Conservation (phyloP, 352 stramenopile species). For the Globisporangium nodosum region DNA sequence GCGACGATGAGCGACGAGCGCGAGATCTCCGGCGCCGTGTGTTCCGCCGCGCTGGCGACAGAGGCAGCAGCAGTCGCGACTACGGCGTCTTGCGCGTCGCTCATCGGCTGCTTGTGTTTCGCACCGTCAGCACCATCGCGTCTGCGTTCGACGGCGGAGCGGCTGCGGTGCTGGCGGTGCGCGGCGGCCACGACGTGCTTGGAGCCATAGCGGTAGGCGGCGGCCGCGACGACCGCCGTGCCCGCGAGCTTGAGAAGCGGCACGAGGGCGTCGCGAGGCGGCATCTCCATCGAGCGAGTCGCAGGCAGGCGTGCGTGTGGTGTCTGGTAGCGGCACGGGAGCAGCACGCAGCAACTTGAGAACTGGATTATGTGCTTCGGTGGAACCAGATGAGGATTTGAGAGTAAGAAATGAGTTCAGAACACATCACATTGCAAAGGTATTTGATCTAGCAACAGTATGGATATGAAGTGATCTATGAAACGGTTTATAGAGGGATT, state of each 20-base stretch:
- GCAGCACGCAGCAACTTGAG: background rate
- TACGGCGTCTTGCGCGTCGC: background rate
- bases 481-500: background rate
- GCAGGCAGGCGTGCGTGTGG: no score
- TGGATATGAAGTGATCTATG: no score
- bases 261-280: slow-evolving; percentile 22
- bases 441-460: no score
- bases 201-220: slow-evolving; percentile 19
- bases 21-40: slow-evolving; percentile 8
- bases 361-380: background rate
- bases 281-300: slow-evolving; percentile 8
- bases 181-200: slow-evolving; percentile 12
- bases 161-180: slow-evolving; percentile 7
- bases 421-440: no score
- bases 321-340: background rate
- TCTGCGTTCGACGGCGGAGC: background rate
- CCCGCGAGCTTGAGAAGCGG: slow-evolving; percentile 32
- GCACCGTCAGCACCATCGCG: background rate
- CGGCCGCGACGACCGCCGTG: slow-evolving; percentile 22
- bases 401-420: background rate
- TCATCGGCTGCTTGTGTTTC: slow-evolving; percentile 13
- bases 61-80: background rate
- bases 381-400: background rate
- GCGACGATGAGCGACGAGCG: slow-evolving; percentile 27
- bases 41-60: background rate